Conservation (phyloP, 371 early-diverging fungal species). For the Actinomucor elegans region DNA sequence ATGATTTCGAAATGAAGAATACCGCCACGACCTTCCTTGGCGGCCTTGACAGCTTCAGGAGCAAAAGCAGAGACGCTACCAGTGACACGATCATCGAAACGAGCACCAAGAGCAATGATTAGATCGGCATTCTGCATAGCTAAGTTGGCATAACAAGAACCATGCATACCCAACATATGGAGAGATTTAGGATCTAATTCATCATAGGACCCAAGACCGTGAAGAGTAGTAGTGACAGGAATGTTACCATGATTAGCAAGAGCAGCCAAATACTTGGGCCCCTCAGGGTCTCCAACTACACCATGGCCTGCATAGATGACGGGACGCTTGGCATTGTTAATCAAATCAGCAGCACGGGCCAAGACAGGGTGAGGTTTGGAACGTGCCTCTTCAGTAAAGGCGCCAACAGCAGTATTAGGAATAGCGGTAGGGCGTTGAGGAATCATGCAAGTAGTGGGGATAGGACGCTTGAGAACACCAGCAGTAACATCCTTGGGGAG, state of each 20-base stretch:
- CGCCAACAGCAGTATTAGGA: constrained; percentile 50
- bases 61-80: constrained; percentile 85
- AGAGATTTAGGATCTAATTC: constrained; percentile 86
- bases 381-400: constrained; percentile 45
- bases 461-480: constrained; percentile 80
- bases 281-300: constrained; percentile 79
- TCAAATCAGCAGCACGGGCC: constrained; percentile 74
- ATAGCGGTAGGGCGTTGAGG: constrained; percentile 63
- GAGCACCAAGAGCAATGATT: constrained; percentile 94
- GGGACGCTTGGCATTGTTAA: constrained; percentile 89
- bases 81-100: constrained; percentile 99
- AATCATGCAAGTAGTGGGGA: constrained; percentile 66
- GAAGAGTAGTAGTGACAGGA: constrained; percentile 94
- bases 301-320: constrained; percentile 96
- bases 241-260: constrained; percentile 86
- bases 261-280: constrained; percentile 74
- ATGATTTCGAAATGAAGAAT: constrained; percentile 98
- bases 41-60: constrained; percentile 89
- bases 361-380: constrained; percentile 52
- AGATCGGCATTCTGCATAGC: constrained; percentile 96
- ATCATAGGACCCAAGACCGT: constrained; percentile 92
- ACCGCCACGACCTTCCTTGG: constrained; percentile 87
- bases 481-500: constrained; percentile 97
- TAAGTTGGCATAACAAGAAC: constrained; percentile 94
- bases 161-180: constrained; percentile 99